Conservation (phyloP, 352 stramenopile species). For the Elongisporangium anandrum region DNA sequence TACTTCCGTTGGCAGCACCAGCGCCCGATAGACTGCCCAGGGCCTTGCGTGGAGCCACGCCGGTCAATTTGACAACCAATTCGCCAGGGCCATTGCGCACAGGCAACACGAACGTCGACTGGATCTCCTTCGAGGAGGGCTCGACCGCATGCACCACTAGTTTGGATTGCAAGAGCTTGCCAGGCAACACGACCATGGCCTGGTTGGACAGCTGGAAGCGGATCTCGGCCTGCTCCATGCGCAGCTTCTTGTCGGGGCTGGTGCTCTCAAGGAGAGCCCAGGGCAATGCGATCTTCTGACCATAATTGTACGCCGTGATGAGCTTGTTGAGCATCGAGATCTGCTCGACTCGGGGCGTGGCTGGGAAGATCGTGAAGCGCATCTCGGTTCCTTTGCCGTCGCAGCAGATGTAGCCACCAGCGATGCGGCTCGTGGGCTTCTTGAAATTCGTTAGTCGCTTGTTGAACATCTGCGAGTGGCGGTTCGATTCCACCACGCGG, state of each 20-base stretch:
- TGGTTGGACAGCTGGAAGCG: constrained; percentile 67
- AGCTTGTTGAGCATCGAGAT: constrained; percentile 85
- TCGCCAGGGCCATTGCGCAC: constrained; percentile 49
- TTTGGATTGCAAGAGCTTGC: constrained; percentile 48
- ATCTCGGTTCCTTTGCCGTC: constrained; percentile 78
- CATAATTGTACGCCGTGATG: constrained; percentile 79
- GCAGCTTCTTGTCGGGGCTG: constrained; percentile 17
- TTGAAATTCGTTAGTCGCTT: constrained; percentile 86
- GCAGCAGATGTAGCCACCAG: constrained; percentile 83
- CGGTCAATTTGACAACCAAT: constrained; percentile 57
- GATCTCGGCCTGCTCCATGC: constrained; percentile 46
- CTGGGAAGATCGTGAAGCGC: constrained; percentile 55
- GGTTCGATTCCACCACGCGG: constrained; percentile 71
- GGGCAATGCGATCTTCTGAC: constrained; percentile 79
- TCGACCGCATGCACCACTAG: constrained; percentile 40
- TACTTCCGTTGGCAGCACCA: not conserved
- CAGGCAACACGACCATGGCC: constrained; percentile 39
- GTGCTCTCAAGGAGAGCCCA: constrained; percentile 54
- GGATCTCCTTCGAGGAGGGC: constrained; percentile 17
- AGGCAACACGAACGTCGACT: constrained; percentile 60
- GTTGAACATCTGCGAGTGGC: constrained; percentile 83
- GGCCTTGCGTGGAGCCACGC: constrained; percentile 37
- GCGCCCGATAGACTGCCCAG: constrained; percentile 36
- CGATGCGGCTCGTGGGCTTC: constrained; percentile 76
- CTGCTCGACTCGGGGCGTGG: constrained; percentile 65